A percentile compares a stretch with the other conserved stretches of the same genome.
Evolutionary conservation across 176 grass and related monocot species (phyloP).

Genomic region (Oryza glaberrima): DNA sequence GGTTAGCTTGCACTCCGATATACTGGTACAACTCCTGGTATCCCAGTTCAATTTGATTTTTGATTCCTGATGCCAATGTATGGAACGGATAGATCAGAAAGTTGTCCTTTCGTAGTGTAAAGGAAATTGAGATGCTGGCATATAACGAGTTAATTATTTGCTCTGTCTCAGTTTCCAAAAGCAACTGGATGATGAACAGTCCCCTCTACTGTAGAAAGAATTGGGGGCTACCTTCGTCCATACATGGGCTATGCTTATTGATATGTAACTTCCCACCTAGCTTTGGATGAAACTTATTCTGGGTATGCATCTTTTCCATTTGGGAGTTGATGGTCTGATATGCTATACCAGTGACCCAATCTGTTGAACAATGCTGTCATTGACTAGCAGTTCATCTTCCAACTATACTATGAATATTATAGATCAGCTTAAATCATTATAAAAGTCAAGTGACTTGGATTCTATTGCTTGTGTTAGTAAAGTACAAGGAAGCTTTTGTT

Average conservation of each 20-base stretch:
- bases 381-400: conserved; percentile 41
- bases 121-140: conserved; percentile 44
- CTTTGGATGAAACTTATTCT: conserved; percentile 11
- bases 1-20: not conserved
- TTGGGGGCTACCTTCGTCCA: conserved; percentile 64
- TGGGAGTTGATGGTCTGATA: not conserved
- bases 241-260: conserved; percentile 25
- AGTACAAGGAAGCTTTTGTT: not conserved
- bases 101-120: not conserved
- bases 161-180: conserved; percentile 59
- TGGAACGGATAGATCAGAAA: not conserved
- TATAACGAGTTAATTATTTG: conserved; percentile 61
- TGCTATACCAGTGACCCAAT: not conserved
- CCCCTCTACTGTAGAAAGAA: conserved; percentile 64
- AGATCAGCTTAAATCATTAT: not conserved
- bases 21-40: too few species aligned
- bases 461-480: not conserved
- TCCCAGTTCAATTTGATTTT: not conserved
- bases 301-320: conserved; percentile 6
- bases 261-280: not conserved
- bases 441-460: not conserved
- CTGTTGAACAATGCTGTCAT: not conserved
- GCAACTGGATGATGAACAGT: conserved; percentile 63
- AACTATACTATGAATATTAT: conserved; percentile 64
- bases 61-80: not conserved